Percentiles rank a stretch among this genome's conserved stretches.
Evolutionary conservation across 106 monocot species (phyloP).

Genomic region (Hemerocallis citrina): DNA sequence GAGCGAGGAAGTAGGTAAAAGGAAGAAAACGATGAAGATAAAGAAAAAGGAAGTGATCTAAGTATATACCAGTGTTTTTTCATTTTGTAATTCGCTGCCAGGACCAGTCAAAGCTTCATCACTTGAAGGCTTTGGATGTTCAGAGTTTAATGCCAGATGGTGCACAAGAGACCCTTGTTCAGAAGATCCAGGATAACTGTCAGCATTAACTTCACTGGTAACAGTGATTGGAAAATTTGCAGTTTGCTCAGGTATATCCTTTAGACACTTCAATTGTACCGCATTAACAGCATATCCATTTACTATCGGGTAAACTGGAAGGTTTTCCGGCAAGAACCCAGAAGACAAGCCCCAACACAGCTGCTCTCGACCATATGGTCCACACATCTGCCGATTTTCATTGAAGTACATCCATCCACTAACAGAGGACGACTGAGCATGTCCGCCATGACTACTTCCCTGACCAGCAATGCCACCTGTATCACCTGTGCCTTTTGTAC

Average conservation of each 20-base stretch:
- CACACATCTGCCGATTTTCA: slow-evolving; percentile 56
- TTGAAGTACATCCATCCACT: slow-evolving; percentile 71
- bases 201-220: slow-evolving; percentile 3
- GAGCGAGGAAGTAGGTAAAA: background rate
- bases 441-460: slow-evolving; percentile 12
- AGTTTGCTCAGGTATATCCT: slow-evolving; percentile 13
- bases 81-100: background rate
- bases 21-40: background rate
- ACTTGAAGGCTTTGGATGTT: slow-evolving; percentile 7
- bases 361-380: slow-evolving; percentile 54
- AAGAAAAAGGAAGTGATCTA: background rate
- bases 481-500: slow-evolving; percentile 13
- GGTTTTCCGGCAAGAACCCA: slow-evolving; percentile 52
- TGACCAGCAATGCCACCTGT: slow-evolving; percentile 8
- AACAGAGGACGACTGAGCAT: slow-evolving; percentile 18
- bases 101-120: background rate
- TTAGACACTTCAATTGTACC: slow-evolving; percentile 31
- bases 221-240: slow-evolving; percentile 5
- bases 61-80: slow-evolving; percentile 18
- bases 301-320: slow-evolving; percentile 57
- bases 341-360: slow-evolving; percentile 44
- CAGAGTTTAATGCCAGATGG: background rate
- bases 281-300: slow-evolving; percentile 36
- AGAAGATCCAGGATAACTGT: background rate
- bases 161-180: background rate